Evolutionary conservation across 768 basidiomycete genomes (phyloP), one percentile per base, ranked within the genome.

Genomic region (Tylopilus subfusipes): DNA sequence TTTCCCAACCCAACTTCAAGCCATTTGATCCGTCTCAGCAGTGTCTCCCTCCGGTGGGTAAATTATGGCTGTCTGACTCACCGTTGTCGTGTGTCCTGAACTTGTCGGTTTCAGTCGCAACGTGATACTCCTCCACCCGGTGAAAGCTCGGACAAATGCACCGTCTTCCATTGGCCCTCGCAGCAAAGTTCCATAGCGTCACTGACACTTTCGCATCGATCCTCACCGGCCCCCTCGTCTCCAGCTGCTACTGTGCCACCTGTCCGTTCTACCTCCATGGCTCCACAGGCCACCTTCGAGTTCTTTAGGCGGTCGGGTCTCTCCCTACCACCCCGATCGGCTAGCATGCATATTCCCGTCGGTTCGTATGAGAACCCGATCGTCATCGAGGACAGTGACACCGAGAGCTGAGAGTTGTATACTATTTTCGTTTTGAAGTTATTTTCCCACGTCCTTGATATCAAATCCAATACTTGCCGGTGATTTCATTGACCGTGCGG

Each of bases 291-390:
- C 16, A 45, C 50, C 25, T 49, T 42, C 7, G 43, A 55, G 21
- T 27, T 36, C 19, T 52, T 42, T 13, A 50, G 47, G 44, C 59
- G 30, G 22, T 31, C 58, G 11, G 33, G 47, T 36, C 55, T 50
- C 24, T 50, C 53, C 7, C 22, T 54, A 19, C 24, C 56, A 5
- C 24, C 44, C 10, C 54, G 27, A 14, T 49, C 48, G 42, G 49
- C 53, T 34, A 48, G 38, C 34, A 48, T 42, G 8, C 31, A 31
- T n/a, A 8, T 31, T n/a, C 38, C 44, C 21, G 55, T 43, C 10
- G 66, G 66, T 38, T 58, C 61, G 2, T 36, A 33, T 50, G 53
- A 22, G 33, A 57, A 63, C 25, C 66, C 68, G 30, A 69, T 68
- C 18, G n/a, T 68, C 25, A 31, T 64, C 22, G 62, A 60, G 38